phyloP scores from a whole-genome alignment of 495 filamentous ascomycete genomes.

The Penicillium canariense region DNA sequence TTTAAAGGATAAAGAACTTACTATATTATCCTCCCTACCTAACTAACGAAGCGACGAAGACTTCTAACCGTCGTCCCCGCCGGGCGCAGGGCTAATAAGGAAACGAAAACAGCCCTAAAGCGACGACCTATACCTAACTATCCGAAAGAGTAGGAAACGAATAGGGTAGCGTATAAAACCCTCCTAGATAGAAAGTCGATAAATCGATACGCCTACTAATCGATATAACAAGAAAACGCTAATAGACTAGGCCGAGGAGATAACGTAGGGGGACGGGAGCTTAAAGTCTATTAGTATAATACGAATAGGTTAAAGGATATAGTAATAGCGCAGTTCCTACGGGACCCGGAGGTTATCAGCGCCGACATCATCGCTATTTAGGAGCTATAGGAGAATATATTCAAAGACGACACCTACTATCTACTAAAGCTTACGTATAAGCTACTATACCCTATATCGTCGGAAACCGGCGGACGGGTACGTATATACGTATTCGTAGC shows the following conservation, averaged over 20 bases:
- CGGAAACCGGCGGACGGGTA: background rate
- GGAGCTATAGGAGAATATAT: slow-evolving; percentile 18
- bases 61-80: too few relatives aligned
- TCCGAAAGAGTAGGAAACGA: too few relatives aligned
- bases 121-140: too few relatives aligned
- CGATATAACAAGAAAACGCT: too few relatives aligned
- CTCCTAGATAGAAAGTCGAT: background rate
- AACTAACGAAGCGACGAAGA: too few relatives aligned
- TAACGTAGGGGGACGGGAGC: too few relatives aligned
- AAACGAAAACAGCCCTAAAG: too few relatives aligned
- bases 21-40: too few relatives aligned
- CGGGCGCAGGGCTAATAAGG: too few relatives aligned
- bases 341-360: slow-evolving; percentile 7
- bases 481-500: background rate
- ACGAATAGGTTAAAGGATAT: slow-evolving; percentile 12
- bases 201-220: background rate
- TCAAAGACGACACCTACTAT: slow-evolving; percentile 14
- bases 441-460: slow-evolving; percentile 10
- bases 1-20: too few relatives aligned
- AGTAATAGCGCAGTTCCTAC: slow-evolving; percentile 20
- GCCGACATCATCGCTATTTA: slow-evolving; percentile 20
- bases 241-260: background rate
- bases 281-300: slow-evolving; percentile 16
- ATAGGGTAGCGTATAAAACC: background rate
- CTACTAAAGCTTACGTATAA: slow-evolving; percentile 6